Base-by-base conservation (phyloP, 371 early-diverging fungal species). In the Apophysomyces trapeziformis region DNA sequence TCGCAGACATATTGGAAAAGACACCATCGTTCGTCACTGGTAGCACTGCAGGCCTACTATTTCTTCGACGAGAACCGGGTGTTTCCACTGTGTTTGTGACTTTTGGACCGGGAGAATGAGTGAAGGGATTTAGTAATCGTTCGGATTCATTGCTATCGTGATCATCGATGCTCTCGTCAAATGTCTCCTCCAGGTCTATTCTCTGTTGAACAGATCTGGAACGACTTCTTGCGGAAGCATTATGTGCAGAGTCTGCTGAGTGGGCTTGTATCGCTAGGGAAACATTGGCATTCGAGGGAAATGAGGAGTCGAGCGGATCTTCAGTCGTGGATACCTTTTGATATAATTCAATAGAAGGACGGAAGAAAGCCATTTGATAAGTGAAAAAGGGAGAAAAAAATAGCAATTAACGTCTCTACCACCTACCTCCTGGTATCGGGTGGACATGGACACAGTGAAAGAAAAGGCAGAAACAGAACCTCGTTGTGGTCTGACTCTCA, bases 1-100 rank as follows among this genome's bases (percentile, higher is more conserved):
- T 86, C 18, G 86, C 88, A 36, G 83, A 72, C 60, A 88, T 74
- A 58, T 86, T 86, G 37, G 86, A 78, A 46, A 86, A 88, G 36
- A 88, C 88, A 38, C 88, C 88, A 65, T 88, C 88, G 46, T 79
- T 85, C 2, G 76, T 72, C 3, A 70, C 70, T 44, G 70, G 72
- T 16, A 76, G 47, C 47, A 72, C 60, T 1, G 76, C 70, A 12
- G 70, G 70, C 45, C 44, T 43, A 41, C 26, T 57, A 37, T 21
- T 58, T 47, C 11, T 38, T 11, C 37, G 13, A 37, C 65, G 26
- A 11, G 56, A 43, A 32, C 54, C 44, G 21, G 60, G 21, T 39
- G 65, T 13, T 26, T 47, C 38, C 2, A 57, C 13, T 7, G 59
- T 36, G 16, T 12, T n/a, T 7, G 37, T 13, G 12, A 26, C 1